A percentile compares a stretch with the other conserved stretches of the same genome.
These are phyloP conservation scores for Hypocrella siamensis DNA, from an alignment of 2,329 filamentous ascomycete genomes.

Conservation along the genomic window DNA sequence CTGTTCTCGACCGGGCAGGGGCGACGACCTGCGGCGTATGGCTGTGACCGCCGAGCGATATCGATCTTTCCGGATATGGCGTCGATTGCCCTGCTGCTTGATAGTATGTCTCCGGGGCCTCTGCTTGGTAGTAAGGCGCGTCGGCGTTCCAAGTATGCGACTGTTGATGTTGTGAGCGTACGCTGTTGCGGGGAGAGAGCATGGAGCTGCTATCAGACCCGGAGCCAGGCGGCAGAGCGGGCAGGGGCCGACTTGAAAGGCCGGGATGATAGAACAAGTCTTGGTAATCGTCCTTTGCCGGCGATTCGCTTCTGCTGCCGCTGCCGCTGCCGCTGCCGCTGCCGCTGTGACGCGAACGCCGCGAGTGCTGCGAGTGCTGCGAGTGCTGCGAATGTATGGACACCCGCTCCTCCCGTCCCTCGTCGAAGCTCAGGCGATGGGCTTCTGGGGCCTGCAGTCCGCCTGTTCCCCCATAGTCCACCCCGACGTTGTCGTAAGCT, in stretches of 20 bases:
- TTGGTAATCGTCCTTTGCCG: slow-evolving; percentile 56
- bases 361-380: not conserved
- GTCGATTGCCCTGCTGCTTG: slow-evolving; percentile 18
- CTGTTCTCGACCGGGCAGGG: slow-evolving; percentile 85
- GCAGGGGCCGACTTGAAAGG: slow-evolving; percentile 49
- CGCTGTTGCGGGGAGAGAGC: slow-evolving; percentile 26
- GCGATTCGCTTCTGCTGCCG: slow-evolving; percentile 50
- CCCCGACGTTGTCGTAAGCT: slow-evolving; percentile 45
- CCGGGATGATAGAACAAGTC: slow-evolving; percentile 93
- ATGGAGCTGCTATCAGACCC: slow-evolving; percentile 45
- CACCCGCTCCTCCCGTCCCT: slow-evolving; percentile 61
- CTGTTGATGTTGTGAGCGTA: slow-evolving; percentile 30
- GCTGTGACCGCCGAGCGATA: slow-evolving; percentile 69
- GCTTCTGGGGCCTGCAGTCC: slow-evolving; percentile 62
- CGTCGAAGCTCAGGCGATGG: slow-evolving; percentile 75
- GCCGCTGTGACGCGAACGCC: too few species aligned
- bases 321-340: too few species aligned
- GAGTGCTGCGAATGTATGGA: slow-evolving; percentile 35
- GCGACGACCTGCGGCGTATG: slow-evolving; percentile 64
- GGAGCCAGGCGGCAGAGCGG: slow-evolving; percentile 41
- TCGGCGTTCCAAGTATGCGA: slow-evolving; percentile 32
- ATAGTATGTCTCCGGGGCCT: slow-evolving; percentile 35
- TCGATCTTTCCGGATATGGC: slow-evolving; percentile 49
- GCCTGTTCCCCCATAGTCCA: slow-evolving; percentile 83
- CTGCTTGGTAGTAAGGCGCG: slow-evolving; percentile 21